phyloP scores from a whole-genome alignment of 208 protist genomes.

The Ichthyophonus hoferi region DNA sequence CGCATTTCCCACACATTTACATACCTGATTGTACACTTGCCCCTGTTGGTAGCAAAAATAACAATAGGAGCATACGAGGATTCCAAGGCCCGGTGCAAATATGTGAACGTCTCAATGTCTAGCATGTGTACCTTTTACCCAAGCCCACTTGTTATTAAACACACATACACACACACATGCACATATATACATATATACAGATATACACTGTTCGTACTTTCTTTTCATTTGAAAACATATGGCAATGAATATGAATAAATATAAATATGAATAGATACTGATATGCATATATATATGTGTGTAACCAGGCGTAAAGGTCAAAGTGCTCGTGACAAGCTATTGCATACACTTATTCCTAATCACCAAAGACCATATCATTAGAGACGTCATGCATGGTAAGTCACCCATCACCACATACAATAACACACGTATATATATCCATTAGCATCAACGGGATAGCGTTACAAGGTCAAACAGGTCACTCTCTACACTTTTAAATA shows the following conservation, averaged over 20 bases:
- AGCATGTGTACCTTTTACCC: slow-evolving; percentile 94
- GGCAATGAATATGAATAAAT: neutral
- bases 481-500: neutral
- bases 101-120: slow-evolving; percentile 99
- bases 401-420: too few relatives aligned
- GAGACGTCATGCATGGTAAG: neutral
- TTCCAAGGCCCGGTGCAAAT: slow-evolving; percentile 98
- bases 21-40: slow-evolving; percentile 75
- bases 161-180: too few relatives aligned
- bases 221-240: neutral
- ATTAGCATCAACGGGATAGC: neutral
- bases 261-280: neutral
- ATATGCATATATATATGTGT: neutral
- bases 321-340: too few relatives aligned
- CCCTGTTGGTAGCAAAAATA: slow-evolving; percentile 99
- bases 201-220: neutral
- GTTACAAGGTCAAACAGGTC: neutral
- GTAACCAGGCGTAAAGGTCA: too few relatives aligned
- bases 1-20: neutral
- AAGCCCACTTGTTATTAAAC: too few relatives aligned
- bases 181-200: neutral
- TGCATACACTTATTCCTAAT: neutral
- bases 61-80: slow-evolving; percentile 97
- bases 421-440: neutral
- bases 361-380: neutral